These are phyloP conservation scores for Euphorbia celastroides DNA, from an alignment of 441 rosid species.

Conservation along the genomic window DNA sequence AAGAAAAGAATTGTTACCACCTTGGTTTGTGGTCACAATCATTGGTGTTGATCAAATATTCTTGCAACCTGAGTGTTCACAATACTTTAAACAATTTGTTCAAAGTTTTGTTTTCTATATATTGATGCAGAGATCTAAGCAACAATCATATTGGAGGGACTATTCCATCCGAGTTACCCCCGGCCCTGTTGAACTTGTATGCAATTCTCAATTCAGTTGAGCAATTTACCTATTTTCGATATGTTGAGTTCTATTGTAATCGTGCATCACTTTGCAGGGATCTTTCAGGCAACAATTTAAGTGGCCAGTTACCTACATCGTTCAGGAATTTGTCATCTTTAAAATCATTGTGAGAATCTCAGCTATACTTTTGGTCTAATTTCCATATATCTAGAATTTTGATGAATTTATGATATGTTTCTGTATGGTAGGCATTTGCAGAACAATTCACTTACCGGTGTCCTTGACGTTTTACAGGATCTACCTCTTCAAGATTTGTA, in stretches of 20 bases:
- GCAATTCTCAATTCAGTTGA: constrained; percentile 19
- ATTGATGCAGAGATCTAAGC: constrained; percentile 70
- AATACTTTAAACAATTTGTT: no score
- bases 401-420: background rate
- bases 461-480: constrained; percentile 70
- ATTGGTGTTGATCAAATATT: no score
- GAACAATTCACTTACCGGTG: constrained; percentile 70
- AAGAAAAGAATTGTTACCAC: background rate
- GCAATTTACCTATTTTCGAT: background rate
- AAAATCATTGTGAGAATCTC: constrained; percentile 22
- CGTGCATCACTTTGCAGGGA: constrained; percentile 45
- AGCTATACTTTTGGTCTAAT: background rate
- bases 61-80: no score
- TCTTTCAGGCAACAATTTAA: constrained; percentile 66
- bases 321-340: constrained; percentile 23
- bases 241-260: constrained; percentile 10
- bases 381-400: background rate
- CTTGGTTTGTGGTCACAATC: no score
- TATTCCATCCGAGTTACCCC: constrained; percentile 67
- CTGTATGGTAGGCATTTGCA: constrained; percentile 62
- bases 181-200: constrained; percentile 56
- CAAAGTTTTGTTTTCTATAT: no score
- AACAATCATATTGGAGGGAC: constrained; percentile 77
- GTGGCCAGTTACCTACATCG: constrained; percentile 54
- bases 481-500: constrained; percentile 76